Base-by-base conservation (phyloP, 1,139 yeast species). In the Arxiozyma slooffiae region DNA sequence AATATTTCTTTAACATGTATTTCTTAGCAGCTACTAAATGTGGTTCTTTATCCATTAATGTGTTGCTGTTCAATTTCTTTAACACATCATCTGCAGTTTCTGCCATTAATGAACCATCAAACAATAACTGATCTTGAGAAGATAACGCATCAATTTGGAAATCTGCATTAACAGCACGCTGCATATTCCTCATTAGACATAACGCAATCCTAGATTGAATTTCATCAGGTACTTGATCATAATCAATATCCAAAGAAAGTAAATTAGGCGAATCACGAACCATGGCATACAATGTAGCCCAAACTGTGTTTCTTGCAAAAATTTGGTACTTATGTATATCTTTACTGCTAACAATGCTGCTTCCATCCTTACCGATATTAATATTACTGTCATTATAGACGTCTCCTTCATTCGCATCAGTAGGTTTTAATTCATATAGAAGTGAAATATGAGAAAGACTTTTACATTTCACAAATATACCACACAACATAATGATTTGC, bases 131-230 rank as follows among this genome's bases (percentile, higher is more conserved):
- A 62, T 77, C 80, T 50, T 71, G 71, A 1, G 68, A 56, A 6
- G 64, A 50, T 38, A 61, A 54, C 20, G 65, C 66, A 42, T 64
- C 67, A 22, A 63, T 55, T 48, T 61, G 66, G 57, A 63, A 59
- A 47, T 72, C 76, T 20, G 75, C 71, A 54, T 76, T 76, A 62
- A 81, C 70, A 20, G 75, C 72, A 47, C 67, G 71, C 60, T 87
- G 90, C 85, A 89, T 82, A 63, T 89, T 89, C 61, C 85, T 78
- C 83, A 89, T 82, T 60, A 90, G 73, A 62, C 85, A 84, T 53
- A 85, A 78, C 0, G 95, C 94, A 55, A 89, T 79, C 64, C 90
- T 78, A 41, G 89, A 85, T 30, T 85, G 79, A 47, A 89, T 72
- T 55, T 80, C 81, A 55, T 83, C 89, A 18, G 86, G 79, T 52